Evolutionary conservation across 305 asterid genomes (phyloP), one percentile per base, ranked within the genome.

Genomic region (Fraxinus angustifolia): DNA sequence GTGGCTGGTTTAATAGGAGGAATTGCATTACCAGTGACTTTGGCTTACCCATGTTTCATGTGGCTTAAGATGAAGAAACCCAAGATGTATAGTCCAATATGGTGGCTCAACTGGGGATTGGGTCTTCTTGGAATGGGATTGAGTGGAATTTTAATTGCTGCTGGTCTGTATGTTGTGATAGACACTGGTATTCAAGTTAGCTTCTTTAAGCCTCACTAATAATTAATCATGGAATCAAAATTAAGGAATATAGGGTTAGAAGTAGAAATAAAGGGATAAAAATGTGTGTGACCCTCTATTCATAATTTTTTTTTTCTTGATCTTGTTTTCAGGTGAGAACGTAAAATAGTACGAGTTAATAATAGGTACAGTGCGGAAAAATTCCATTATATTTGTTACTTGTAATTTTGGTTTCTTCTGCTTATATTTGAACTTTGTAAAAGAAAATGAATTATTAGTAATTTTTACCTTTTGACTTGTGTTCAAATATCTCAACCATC

Each of bases 21-120:
- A 3, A 84, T 93, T 30, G 82, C 98, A 0, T 21, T 92, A 56
- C 97, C 98, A 2, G 92, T 93, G 42, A 93, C 98, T 0, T 83
- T 94, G 79, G 92, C 93, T 5, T 92, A 90, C 83, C 98, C 97
- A 0, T 94, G 97, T 56, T 93, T 93, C 86, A 94, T 94, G 98
- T 94, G 98, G 98, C 88, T 94, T 21, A 93, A 92, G 82, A 86
- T 91, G 77, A 93, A 87, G 87, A 94, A 91, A 80, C 97, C 97
- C 12, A 84, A 85, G 31, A 86, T 11, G 5, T 94, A 87, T 35
- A 56, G 93, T 42, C 83, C 82, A 6, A 81, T 35, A 0, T 94
- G 97, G 98, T 92, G 93, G 82, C n/a, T 90, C 0, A 93, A 92
- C 35, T 91, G 96, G 97, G 88, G 76, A 16, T 87, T 93, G 80